phyloP scores from a whole-genome alignment of 2,329 filamentous ascomycete genomes.

The Epichloe scottii region DNA sequence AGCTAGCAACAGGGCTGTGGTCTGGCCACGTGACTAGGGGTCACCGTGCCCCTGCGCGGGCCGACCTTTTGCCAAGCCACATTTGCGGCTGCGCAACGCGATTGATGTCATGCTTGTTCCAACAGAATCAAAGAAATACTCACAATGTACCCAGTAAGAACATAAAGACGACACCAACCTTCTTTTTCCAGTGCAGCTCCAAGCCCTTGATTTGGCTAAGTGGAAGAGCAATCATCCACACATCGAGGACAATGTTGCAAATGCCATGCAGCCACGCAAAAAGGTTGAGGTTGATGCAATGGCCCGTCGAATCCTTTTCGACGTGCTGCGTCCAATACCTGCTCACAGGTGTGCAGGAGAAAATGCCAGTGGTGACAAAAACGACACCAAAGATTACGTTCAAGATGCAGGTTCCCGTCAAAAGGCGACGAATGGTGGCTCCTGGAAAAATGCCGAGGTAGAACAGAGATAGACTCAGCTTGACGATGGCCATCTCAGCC shows the following conservation, averaged over 20 bases:
- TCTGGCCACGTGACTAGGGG: too few species aligned
- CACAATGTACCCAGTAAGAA: slow-evolving; percentile 7
- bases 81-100: too few species aligned
- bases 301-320: slow-evolving; percentile 8
- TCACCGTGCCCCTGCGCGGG: too few species aligned
- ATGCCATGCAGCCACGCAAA: slow-evolving; percentile 4
- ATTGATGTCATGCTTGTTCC: too few species aligned
- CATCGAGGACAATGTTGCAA: slow-evolving; percentile 1
- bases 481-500: slow-evolving; percentile 20
- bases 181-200: slow-evolving; percentile 5
- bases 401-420: slow-evolving; percentile 22
- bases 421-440: slow-evolving; percentile 14
- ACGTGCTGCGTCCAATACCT: slow-evolving; percentile 31
- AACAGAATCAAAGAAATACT: not conserved
- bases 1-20: too few species aligned
- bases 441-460: slow-evolving; percentile 29
- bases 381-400: slow-evolving; percentile 16
- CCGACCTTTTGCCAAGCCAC: too few species aligned
- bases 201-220: slow-evolving; percentile 4
- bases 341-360: slow-evolving; percentile 27
- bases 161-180: slow-evolving; percentile 5
- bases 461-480: slow-evolving; percentile 29
- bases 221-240: slow-evolving; percentile 7
- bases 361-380: slow-evolving; percentile 21
- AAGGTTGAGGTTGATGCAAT: slow-evolving; percentile 4